A percentile compares a stretch with the other conserved stretches of the same genome.
These are phyloP conservation scores for Kodamaea kaohsiungensis DNA, from an alignment of 805 yeast genomes.

Conservation along the genomic window DNA sequence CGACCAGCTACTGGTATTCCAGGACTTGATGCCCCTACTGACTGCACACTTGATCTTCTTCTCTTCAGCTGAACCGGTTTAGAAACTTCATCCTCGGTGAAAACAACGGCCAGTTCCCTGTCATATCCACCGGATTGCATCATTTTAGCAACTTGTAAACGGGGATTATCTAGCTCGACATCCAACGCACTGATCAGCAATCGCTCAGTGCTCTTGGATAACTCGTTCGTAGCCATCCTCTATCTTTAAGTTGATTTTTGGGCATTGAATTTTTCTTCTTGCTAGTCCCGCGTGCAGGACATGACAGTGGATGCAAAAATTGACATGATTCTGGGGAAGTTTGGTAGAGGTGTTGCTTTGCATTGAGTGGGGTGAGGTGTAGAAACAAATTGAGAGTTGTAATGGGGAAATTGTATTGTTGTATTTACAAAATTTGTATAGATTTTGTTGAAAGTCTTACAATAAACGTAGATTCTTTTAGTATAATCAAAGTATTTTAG, in stretches of 20 bases:
- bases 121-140: slow-evolving; percentile 6
- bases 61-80: slow-evolving; percentile 23
- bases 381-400: no score
- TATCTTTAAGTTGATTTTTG: not conserved
- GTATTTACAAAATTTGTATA: not conserved
- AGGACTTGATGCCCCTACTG: slow-evolving; percentile 9
- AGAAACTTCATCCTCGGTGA: slow-evolving; percentile 20
- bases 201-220: slow-evolving; percentile 24
- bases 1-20: slow-evolving; percentile 8
- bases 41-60: slow-evolving; percentile 40
- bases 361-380: not conserved
- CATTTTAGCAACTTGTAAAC: slow-evolving; percentile 20
- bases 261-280: not conserved
- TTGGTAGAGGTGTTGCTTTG: not conserved
- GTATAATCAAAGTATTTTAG: no score
- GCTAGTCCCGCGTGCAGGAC: not conserved
- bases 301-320: not conserved
- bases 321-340: not conserved
- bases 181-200: slow-evolving; percentile 28
- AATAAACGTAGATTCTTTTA: no score
- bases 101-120: slow-evolving; percentile 24
- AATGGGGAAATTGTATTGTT: not conserved
- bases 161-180: slow-evolving; percentile 17
- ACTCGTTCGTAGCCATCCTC: slow-evolving; percentile 6
- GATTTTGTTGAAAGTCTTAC: no score